Evolutionary conservation across 441 rosid species (phyloP).

Genomic region (Adansonia gregorii): DNA sequence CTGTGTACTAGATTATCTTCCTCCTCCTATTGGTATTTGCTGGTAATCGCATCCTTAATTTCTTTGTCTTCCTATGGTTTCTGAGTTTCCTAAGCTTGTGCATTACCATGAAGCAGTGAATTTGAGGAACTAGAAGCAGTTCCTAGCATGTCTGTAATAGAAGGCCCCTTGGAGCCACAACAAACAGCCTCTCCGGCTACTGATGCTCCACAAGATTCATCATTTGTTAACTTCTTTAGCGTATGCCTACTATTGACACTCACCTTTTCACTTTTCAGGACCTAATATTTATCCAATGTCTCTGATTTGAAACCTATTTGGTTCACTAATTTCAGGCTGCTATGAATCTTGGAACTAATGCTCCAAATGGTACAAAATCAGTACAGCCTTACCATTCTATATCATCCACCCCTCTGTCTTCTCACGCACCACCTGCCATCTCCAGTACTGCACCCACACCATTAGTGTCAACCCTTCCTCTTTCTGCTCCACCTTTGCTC

Average conservation of each 20-base stretch:
- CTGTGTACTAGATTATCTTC: neutral
- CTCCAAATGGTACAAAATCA: slow-evolving; percentile 40
- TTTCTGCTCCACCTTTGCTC: slow-evolving; percentile 43
- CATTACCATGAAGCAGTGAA: slow-evolving; percentile 45
- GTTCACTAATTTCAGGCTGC: slow-evolving; percentile 45
- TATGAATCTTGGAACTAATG: slow-evolving; percentile 45
- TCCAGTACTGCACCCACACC: slow-evolving; percentile 43
- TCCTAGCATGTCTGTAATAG: slow-evolving; percentile 63
- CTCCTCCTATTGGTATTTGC: neutral
- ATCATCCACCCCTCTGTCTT: slow-evolving; percentile 41
- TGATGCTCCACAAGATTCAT: slow-evolving; percentile 55
- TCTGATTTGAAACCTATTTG: slow-evolving; percentile 6
- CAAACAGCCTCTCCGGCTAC: slow-evolving; percentile 42
- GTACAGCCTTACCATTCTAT: slow-evolving; percentile 48
- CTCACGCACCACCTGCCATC: slow-evolving; percentile 41
- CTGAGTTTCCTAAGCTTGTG: neutral
- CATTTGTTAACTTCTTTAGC: slow-evolving; percentile 65
- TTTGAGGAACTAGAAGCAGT: slow-evolving; percentile 78
- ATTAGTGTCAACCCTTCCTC: slow-evolving; percentile 42
- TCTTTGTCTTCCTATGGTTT: neutral
- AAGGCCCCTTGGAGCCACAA: slow-evolving; percentile 68
- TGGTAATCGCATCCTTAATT: neutral
- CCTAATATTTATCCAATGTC: neutral
- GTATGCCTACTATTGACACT: slow-evolving; percentile 39
- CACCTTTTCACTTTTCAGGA: neutral